These are phyloP conservation scores for Cairneyella variabilis DNA, from an alignment of 495 filamentous ascomycete species.

Conservation along the genomic window DNA sequence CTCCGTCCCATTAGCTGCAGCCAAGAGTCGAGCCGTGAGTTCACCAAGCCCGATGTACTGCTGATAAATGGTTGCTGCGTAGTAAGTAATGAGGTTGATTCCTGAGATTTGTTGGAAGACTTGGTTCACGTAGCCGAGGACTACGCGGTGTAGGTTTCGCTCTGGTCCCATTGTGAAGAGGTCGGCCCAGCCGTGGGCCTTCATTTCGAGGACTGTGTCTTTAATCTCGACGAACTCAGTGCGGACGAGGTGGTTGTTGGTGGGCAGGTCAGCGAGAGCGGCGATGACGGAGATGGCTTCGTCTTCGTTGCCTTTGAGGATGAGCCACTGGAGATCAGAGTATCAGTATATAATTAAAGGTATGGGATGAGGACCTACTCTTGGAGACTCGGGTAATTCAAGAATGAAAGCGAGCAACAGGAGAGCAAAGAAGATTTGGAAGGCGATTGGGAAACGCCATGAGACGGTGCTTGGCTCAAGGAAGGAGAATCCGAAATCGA, in stretches of 20 bases:
- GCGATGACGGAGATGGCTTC: constrained; percentile 62
- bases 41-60: constrained; percentile 49
- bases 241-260: constrained; percentile 52
- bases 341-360: too few relatives aligned
- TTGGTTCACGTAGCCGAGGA: constrained; percentile 58
- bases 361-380: constrained; percentile 40
- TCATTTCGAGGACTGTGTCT: constrained; percentile 69
- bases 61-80: constrained; percentile 62
- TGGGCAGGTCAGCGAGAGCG: constrained; percentile 48
- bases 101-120: constrained; percentile 69
- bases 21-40: constrained; percentile 55
- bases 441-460: constrained; percentile 73
- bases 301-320: constrained; percentile 62
- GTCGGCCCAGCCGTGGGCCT: constrained; percentile 60
- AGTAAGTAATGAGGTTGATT: constrained; percentile 75
- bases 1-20: constrained; percentile 68
- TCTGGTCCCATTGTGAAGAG: constrained; percentile 69
- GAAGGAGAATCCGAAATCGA: constrained; percentile 68
- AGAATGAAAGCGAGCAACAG: constrained; percentile 58
- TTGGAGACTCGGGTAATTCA: constrained; percentile 65
- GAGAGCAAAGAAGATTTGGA: constrained; percentile 66
- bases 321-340: constrained; percentile 65
- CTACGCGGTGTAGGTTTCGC: constrained; percentile 69
- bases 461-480: constrained; percentile 57
- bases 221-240: constrained; percentile 70